Evolutionary conservation across 768 basidiomycete genomes (phyloP).

Genomic region (Agrocybe praecox): DNA sequence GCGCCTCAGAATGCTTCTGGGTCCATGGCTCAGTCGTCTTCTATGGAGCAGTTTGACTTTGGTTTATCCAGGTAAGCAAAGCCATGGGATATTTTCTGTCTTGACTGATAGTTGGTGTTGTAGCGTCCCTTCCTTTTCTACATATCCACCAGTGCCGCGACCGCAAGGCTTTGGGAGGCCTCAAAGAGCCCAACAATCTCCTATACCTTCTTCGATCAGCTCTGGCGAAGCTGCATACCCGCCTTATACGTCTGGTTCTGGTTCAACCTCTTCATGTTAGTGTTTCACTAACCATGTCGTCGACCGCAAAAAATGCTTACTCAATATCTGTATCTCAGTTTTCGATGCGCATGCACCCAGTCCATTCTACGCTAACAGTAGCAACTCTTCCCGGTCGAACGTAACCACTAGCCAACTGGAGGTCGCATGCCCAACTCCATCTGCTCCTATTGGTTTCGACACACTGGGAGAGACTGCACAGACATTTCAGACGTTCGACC

Average conservation of each 20-base stretch:
- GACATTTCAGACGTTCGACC: neutral
- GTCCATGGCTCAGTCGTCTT: neutral
- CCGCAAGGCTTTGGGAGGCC: neutral
- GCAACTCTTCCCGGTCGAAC: neutral
- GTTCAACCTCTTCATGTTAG: neutral
- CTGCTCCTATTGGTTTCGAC: neutral
- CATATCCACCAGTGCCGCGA: neutral
- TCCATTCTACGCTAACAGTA: neutral
- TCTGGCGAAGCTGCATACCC: neutral
- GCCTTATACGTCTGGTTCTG: neutral
- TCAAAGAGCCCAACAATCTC: neutral
- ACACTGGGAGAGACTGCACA: neutral
- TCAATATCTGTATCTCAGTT: neutral
- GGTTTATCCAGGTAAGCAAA: neutral
- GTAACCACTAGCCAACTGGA: neutral
- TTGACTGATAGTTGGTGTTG: neutral
- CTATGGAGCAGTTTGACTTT: neutral
- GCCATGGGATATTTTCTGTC: neutral
- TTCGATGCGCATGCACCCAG: conserved; percentile 1
- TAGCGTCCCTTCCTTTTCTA: neutral
- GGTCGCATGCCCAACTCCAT: conserved; percentile 1
- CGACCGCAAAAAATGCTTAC: neutral
- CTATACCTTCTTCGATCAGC: neutral
- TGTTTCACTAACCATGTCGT: neutral
- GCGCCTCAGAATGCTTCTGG: neutral